Conservation (phyloP, 129 eudicot species). For the Apium graveolens region DNA sequence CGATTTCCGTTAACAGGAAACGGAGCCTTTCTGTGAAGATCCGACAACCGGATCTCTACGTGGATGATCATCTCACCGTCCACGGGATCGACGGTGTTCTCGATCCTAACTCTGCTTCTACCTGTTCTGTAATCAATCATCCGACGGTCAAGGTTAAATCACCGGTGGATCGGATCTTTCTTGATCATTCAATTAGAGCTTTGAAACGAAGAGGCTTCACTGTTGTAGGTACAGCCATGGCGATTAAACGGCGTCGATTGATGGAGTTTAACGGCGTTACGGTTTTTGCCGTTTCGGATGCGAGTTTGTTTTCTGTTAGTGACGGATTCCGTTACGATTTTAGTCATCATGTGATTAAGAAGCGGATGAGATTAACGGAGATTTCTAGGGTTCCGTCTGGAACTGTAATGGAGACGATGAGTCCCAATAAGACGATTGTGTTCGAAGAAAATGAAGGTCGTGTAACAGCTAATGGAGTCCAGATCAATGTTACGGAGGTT, state of each 20-base stretch:
- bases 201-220: constrained; percentile 22
- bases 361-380: constrained; percentile 17
- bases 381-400: constrained; percentile 5
- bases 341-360: constrained; percentile 27
- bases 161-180: constrained; percentile 8
- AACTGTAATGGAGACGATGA: constrained; percentile 18
- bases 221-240: constrained; percentile 29
- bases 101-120: constrained; percentile 22
- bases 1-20: constrained; percentile 20
- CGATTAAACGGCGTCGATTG: constrained; percentile 16
- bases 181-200: constrained; percentile 30
- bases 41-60: constrained; percentile 36
- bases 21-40: constrained; percentile 20
- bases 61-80: constrained; percentile 30
- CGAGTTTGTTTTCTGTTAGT: constrained; percentile 8
- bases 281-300: constrained; percentile 31
- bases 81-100: constrained; percentile 39
- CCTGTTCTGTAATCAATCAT: constrained; percentile 12
- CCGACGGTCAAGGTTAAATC: constrained; percentile 1
- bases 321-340: constrained; percentile 29
- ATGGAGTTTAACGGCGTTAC: constrained; percentile 19
- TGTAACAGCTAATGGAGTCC: constrained; percentile 26
- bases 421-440: constrained; percentile 18
- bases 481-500: constrained; percentile 20
- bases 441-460: constrained; percentile 7